Conservation (phyloP, 768 basidiomycete species). For the Kwoniella shandongensis region DNA sequence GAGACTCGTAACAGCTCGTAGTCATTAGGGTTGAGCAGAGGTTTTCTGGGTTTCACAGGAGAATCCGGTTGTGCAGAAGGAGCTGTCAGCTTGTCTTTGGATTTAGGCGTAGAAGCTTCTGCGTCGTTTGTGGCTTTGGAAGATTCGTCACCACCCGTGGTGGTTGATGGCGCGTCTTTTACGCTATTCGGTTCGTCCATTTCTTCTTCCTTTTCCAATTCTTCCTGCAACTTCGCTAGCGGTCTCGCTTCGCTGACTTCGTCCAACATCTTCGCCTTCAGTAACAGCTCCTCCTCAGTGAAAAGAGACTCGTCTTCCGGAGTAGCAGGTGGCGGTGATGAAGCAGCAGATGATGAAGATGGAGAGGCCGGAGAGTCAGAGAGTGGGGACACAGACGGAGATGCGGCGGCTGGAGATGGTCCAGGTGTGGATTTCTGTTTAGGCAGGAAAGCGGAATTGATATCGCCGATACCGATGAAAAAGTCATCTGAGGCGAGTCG, state of each 20-base stretch:
- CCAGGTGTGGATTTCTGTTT: constrained; percentile 45
- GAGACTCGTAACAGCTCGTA: constrained; percentile 74
- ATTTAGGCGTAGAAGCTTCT: too few relatives aligned
- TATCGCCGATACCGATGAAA: constrained; percentile 96
- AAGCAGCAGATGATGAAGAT: constrained; percentile 34
- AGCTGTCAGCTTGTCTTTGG: background rate
- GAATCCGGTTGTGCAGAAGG: constrained; percentile 3
- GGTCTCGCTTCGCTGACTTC: constrained; percentile 83
- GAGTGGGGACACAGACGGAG: constrained; percentile 18
- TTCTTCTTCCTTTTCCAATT: constrained; percentile 39
- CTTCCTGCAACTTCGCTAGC: constrained; percentile 80
- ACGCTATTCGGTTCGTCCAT: constrained; percentile 29
- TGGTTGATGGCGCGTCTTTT: too few relatives aligned
- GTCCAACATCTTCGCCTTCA: constrained; percentile 74
- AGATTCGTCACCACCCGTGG: too few relatives aligned
- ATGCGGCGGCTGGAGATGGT: constrained; percentile 17
- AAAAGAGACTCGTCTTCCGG: constrained; percentile 55
- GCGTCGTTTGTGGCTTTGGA: too few relatives aligned
- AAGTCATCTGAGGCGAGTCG: constrained; percentile 73
- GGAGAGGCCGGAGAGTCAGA: constrained; percentile 40
- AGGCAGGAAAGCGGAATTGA: constrained; percentile 82
- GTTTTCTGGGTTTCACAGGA: constrained; percentile 50
- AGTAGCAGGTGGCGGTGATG: constrained; percentile 27
- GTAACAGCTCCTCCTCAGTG: constrained; percentile 61
- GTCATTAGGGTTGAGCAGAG: constrained; percentile 84